These are phyloP conservation scores for Xylaria intraflava DNA, from an alignment of 495 filamentous ascomycete species.

Conservation along the genomic window DNA sequence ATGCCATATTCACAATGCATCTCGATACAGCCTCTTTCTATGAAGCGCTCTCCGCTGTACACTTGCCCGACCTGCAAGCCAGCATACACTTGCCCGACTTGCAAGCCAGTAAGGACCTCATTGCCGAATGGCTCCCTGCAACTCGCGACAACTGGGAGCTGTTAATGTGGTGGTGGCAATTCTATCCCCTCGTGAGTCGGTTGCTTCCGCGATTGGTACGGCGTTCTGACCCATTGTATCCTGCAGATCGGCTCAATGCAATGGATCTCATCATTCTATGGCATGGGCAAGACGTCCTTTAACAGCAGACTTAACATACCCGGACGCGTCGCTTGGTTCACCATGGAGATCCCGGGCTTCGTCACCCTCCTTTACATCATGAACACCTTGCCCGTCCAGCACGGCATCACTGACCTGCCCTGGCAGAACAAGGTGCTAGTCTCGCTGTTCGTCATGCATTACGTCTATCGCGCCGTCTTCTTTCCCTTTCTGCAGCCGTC, in stretches of 20 bases:
- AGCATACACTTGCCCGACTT: not conserved
- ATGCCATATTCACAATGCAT: too few relatives aligned
- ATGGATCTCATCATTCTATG: slow-evolving; percentile 61
- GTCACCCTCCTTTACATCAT: slow-evolving; percentile 72
- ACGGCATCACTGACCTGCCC: slow-evolving; percentile 48
- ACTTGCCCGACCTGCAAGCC: not conserved
- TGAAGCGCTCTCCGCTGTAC: not conserved
- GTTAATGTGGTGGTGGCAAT: slow-evolving; percentile 48
- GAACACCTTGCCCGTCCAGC: slow-evolving; percentile 51
- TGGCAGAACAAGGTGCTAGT: slow-evolving; percentile 64
- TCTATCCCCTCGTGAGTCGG: slow-evolving; percentile 35
- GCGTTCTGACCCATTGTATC: slow-evolving; percentile 6
- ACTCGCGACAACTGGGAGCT: slow-evolving; percentile 45
- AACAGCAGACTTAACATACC: slow-evolving; percentile 70
- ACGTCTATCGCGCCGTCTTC: slow-evolving; percentile 79
- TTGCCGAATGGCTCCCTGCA: slow-evolving; percentile 46
- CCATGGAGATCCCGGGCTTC: slow-evolving; percentile 79
- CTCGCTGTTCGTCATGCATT: slow-evolving; percentile 68
- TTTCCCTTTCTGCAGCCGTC: slow-evolving; percentile 75
- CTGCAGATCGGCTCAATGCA: slow-evolving; percentile 50
- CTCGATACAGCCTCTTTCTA: not conserved
- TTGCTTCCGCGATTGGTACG: not conserved
- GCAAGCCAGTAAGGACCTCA: slow-evolving; percentile 25
- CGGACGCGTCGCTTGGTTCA: slow-evolving; percentile 78
- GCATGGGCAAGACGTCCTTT: slow-evolving; percentile 80